These are phyloP conservation scores for Ceratocystis colombiana DNA, from an alignment of 2,329 filamentous ascomycete species.

Conservation along the genomic window DNA sequence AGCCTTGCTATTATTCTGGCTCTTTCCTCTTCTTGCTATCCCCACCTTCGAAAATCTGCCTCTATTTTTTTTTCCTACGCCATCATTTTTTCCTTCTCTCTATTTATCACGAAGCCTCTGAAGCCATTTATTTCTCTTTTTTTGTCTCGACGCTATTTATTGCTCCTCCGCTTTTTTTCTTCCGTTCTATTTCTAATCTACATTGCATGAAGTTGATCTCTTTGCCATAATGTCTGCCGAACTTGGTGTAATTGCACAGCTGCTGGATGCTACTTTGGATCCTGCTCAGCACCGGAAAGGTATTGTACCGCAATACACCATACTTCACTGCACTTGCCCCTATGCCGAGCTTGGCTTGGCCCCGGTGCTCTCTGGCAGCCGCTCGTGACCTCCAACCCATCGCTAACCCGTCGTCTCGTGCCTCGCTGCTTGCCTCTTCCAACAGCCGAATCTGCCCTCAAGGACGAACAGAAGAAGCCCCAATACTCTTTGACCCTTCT, in stretches of 20 bases:
- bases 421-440: background rate
- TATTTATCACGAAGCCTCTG: slow-evolving; percentile 15
- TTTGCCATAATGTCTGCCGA: slow-evolving; percentile 44
- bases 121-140: slow-evolving; percentile 10
- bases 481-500: slow-evolving; percentile 82
- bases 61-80: slow-evolving; percentile 12
- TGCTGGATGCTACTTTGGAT: slow-evolving; percentile 85
- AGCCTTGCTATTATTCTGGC: slow-evolving; percentile 9
- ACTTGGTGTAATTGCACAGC: slow-evolving; percentile 57
- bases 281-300: slow-evolving; percentile 82
- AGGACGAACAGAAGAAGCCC: slow-evolving; percentile 68
- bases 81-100: slow-evolving; percentile 10
- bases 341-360: background rate
- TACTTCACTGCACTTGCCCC: slow-evolving; percentile 28
- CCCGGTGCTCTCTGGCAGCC: background rate
- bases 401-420: background rate
- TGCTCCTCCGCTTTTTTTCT: background rate
- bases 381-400: background rate
- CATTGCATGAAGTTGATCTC: slow-evolving; percentile 14
- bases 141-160: background rate
- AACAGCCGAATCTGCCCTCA: slow-evolving; percentile 70
- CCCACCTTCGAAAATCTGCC: slow-evolving; percentile 12
- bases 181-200: slow-evolving; percentile 19
- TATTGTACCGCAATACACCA: slow-evolving; percentile 33
- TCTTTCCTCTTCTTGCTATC: slow-evolving; percentile 6